Conservation (phyloP, 108 stramenopile genomes). For the Aurantiochytrium sp. region DNA sequence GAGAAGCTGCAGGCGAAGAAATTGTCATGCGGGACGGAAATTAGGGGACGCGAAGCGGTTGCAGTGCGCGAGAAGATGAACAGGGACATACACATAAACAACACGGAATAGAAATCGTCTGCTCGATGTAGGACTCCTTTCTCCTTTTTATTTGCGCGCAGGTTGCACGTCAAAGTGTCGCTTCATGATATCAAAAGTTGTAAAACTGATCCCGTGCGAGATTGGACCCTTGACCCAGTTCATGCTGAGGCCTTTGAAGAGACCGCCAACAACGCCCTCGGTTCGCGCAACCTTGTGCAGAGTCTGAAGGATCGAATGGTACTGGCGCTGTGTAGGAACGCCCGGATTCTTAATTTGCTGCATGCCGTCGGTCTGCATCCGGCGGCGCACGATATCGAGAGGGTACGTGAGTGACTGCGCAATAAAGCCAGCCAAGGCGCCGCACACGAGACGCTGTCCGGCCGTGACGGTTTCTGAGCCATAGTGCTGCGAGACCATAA, state of each 20-base stretch:
- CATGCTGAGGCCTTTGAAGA: constrained; percentile 89
- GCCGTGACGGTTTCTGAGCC: neutral
- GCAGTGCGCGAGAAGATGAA: no score
- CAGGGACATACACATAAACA: no score
- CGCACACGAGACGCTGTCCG: constrained; percentile 65
- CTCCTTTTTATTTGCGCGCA: neutral
- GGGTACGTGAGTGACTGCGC: constrained; percentile 86
- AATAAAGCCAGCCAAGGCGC: constrained; percentile 74
- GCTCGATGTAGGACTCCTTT: neutral
- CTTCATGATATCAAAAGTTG: constrained; percentile 77
- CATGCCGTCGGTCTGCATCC: constrained; percentile 83
- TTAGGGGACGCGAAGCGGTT: no score
- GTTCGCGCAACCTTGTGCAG: constrained; percentile 61
- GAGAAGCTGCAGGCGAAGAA: no score
- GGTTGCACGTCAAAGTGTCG: neutral
- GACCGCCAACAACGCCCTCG: constrained; percentile 78
- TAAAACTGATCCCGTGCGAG: constrained; percentile 86
- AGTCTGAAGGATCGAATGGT: constrained; percentile 28
- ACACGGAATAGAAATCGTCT: no score
- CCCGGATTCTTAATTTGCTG: neutral
- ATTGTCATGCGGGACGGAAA: no score
- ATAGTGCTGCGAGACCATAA: constrained; percentile 61
- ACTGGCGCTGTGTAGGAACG: constrained; percentile 18
- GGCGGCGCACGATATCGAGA: constrained; percentile 78
- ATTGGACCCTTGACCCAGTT: constrained; percentile 97